Conservation (phyloP, 345 rosid species). For the Crucihimalaya himalaica region DNA sequence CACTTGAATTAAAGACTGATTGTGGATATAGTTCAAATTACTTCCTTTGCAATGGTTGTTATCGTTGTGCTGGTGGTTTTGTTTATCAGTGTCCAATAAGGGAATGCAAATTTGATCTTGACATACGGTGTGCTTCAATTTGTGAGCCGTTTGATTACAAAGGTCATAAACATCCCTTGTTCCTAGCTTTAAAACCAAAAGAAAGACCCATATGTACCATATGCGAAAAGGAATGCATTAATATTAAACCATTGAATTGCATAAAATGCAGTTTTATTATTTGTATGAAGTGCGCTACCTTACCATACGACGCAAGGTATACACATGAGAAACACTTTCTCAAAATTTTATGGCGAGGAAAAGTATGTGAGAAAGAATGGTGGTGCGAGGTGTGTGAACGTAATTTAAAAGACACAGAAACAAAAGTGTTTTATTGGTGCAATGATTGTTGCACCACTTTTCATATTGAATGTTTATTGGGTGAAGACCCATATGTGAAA, state of each 20-base stretch:
- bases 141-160: slow-evolving; percentile 11
- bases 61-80: not conserved
- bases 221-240: not conserved
- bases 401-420: not conserved
- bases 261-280: not conserved
- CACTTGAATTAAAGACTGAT: not conserved
- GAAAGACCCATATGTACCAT: not conserved
- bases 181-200: not conserved
- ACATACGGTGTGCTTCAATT: not conserved
- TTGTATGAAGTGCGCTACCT: not conserved
- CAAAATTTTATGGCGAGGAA: not conserved
- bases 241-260: not conserved
- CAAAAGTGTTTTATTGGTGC: not conserved
- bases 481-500: not conserved
- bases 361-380: not conserved
- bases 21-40: not conserved
- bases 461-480: not conserved
- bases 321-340: slow-evolving; percentile 9
- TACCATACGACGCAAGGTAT: not conserved
- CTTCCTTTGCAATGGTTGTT: not conserved
- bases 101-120: not conserved
- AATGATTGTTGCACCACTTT: not conserved
- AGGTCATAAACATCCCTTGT: not conserved
- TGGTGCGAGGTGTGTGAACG: slow-evolving; percentile 10
- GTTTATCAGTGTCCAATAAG: not conserved